A percentile compares a stretch with the other conserved stretches of the same genome.
Conservation (phyloP, 1,139 yeast species). For the Candida tetrigidarum region DNA sequence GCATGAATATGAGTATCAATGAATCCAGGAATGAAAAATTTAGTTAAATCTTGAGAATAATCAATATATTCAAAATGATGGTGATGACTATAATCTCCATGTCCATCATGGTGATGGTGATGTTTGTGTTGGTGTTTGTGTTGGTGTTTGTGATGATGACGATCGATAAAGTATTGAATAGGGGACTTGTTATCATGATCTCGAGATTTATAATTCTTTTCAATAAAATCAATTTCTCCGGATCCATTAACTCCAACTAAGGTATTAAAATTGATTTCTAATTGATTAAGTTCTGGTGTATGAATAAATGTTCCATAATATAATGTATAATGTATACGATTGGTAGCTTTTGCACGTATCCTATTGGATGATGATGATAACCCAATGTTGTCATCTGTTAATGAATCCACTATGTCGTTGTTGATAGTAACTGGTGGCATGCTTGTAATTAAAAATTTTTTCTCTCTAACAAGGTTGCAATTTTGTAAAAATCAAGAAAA, state of each 20-base stretch:
- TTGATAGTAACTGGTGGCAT: too few relatives aligned
- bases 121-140: slow-evolving; percentile 8
- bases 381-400: too few relatives aligned
- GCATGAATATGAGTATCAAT: slow-evolving; percentile 97
- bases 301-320: slow-evolving; percentile 45
- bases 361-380: neutral
- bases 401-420: too few relatives aligned
- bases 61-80: slow-evolving; percentile 31
- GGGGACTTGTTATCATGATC: slow-evolving; percentile 16
- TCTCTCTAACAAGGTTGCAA: too few relatives aligned
- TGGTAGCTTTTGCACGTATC: slow-evolving; percentile 20
- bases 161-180: slow-evolving; percentile 13
- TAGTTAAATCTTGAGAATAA: slow-evolving; percentile 27
- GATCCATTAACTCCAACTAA: slow-evolving; percentile 35
- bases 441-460: too few relatives aligned
- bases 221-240: slow-evolving; percentile 39
- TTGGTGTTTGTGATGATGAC: neutral
- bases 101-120: slow-evolving; percentile 23
- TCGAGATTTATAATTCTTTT: slow-evolving; percentile 19
- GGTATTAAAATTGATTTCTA: slow-evolving; percentile 33
- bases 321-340: slow-evolving; percentile 30
- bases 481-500: too few relatives aligned
- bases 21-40: slow-evolving; percentile 89
- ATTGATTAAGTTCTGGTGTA: slow-evolving; percentile 32
- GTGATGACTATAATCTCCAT: too few relatives aligned